phyloP scores from a whole-genome alignment of 352 stramenopile genomes.

The Phytophthora colocasiae region DNA sequence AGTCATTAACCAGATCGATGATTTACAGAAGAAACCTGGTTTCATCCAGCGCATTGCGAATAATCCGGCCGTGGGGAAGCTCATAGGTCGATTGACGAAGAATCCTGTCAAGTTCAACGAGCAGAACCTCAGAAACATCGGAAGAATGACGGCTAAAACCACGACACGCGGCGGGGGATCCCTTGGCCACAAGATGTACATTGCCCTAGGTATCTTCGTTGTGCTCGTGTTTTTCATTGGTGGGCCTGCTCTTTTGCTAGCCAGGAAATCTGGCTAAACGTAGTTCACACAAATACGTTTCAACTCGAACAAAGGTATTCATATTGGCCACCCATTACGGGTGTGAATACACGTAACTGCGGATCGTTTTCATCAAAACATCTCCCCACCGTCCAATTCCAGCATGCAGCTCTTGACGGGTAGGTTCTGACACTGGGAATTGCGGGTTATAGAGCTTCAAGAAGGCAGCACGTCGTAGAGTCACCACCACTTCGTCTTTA shows the following conservation, averaged over 20 bases:
- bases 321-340: background rate
- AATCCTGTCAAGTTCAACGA: background rate
- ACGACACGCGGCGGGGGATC: background rate
- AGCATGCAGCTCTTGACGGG: slow-evolving; percentile 25
- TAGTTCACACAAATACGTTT: no score
- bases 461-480: slow-evolving; percentile 30
- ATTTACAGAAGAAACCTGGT: background rate
- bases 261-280: no score
- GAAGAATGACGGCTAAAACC: background rate
- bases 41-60: background rate
- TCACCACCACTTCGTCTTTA: slow-evolving; percentile 32
- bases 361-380: slow-evolving; percentile 42
- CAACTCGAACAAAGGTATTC: no score
- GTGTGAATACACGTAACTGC: slow-evolving; percentile 28
- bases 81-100: background rate
- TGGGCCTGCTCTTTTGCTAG: no score
- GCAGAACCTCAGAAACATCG: background rate
- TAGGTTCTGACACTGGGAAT: slow-evolving; percentile 23
- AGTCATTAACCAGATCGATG: background rate
- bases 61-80: background rate
- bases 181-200: background rate
- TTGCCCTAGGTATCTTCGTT: no score
- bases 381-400: slow-evolving; percentile 36
- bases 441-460: slow-evolving; percentile 32
- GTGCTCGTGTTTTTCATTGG: background rate